Evolutionary conservation across 805 yeast species (phyloP), one percentile per base, ranked within the genome.

Genomic region (Candida schatavii): DNA sequence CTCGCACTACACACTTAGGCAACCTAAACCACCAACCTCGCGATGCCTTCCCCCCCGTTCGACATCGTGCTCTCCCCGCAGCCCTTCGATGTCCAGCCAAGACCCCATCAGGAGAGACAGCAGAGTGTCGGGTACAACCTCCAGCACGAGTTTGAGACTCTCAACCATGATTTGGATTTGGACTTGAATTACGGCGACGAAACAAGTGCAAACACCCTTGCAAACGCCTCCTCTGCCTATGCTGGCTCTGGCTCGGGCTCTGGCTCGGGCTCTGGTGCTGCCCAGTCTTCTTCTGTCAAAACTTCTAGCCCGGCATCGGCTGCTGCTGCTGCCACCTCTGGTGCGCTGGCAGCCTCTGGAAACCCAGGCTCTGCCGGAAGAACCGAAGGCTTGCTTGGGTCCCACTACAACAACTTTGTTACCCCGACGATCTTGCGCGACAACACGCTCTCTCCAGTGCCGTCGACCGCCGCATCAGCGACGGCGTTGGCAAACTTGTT

Each of bases 71-170:
- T 69, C 43, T 68, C 74, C 13, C 73, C 74, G 17, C 70, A 70
- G 2, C 71, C 72, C 1, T 63, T 66, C 46, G 66, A 62, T 20
- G 38, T 30, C 18, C 25, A 33, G 13, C 7, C 11, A 11, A 20
- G 6, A 11, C 18, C 10, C 35, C 35, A 34, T 27, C 37, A 35
- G 22, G 48, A 51, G 39, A 54, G 74, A 37, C 72, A 70, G 49
- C 73, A 62, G 49, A 65, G 71, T 47, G 75, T 70, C 19, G 74
- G 74, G 5, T 70, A 62, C 54, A 68, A 70, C 50, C 60, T 70
- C 51, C 74, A 70, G 50, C 73, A 70, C 39, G 75, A 70, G 52
- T 70, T 70, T 48, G 74, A 70, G 46, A 69, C 74, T n/a, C 56
- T 70, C 43, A 69, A 66, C 40, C 69, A 67, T 15, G 75, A 70